These are phyloP conservation scores for Paradendryphiella salina DNA, from an alignment of 2,329 filamentous ascomycete species.

Conservation along the genomic window DNA sequence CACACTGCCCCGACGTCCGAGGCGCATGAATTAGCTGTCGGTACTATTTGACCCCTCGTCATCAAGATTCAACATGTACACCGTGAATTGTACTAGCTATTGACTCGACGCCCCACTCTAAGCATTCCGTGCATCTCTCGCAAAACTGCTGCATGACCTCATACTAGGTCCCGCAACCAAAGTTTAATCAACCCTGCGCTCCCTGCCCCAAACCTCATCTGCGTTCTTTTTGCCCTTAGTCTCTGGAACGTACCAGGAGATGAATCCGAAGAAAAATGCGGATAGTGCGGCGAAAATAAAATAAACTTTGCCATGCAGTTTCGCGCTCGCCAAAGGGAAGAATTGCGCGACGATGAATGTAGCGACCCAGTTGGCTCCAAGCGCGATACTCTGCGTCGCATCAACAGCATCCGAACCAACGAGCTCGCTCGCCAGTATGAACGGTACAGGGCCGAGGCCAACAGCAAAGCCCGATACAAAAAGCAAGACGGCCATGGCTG, in stretches of 20 bases:
- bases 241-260: conserved; percentile 77
- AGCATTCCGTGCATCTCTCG: too few relatives aligned
- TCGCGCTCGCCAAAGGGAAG: conserved; percentile 83
- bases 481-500: conserved; percentile 76
- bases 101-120: too few relatives aligned
- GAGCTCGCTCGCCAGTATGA: conserved; percentile 89
- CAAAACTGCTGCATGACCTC: too few relatives aligned
- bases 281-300: conserved; percentile 86
- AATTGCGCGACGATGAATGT: conserved; percentile 94
- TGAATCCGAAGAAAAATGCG: conserved; percentile 68
- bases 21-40: neutral
- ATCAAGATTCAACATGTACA: neutral
- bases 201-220: conserved; percentile 88
- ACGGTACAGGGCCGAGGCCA: conserved; percentile 90
- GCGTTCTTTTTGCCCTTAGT: conserved; percentile 81
- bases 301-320: conserved; percentile 82
- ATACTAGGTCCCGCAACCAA: neutral
- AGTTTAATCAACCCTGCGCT: conserved; percentile 43
- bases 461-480: conserved; percentile 92
- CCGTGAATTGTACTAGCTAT: neutral
- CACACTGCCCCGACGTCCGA: neutral
- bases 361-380: conserved; percentile 85
- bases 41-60: neutral
- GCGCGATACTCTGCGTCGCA: conserved; percentile 83
- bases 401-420: conserved; percentile 90